Evolutionary conservation across 306 rosid species (phyloP).

Genomic region (Coriaria nepalensis): DNA sequence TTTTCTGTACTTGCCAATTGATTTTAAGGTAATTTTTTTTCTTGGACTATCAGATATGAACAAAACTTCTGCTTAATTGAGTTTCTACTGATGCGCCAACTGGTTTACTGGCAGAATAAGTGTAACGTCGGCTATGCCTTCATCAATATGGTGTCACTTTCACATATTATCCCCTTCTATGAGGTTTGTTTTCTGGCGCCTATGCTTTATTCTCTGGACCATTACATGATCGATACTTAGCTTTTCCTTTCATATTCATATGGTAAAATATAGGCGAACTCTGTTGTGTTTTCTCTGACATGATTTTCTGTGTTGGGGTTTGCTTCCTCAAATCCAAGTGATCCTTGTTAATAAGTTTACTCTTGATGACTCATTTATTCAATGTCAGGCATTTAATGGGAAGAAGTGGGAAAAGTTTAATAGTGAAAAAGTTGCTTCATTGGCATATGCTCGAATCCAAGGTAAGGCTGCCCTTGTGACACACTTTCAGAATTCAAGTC

Average conservation of each 20-base stretch:
- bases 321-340: no score
- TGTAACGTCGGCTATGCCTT: conserved; percentile 97
- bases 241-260: no score
- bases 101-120: conserved; percentile 58
- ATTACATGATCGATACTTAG: neutral
- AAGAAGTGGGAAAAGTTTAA: conserved; percentile 94
- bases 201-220: conserved; percentile 1
- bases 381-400: conserved; percentile 67
- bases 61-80: conserved; percentile 3
- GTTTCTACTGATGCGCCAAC: conserved; percentile 13
- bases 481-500: conserved; percentile 88
- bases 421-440: conserved; percentile 83
- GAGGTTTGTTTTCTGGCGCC: conserved; percentile 36
- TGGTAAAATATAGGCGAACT: no score
- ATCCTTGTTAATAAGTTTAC: no score
- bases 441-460: conserved; percentile 89
- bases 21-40: conserved; percentile 55
- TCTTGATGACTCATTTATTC: neutral
- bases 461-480: conserved; percentile 87
- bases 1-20: conserved; percentile 83
- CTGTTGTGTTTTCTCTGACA: no score
- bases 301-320: no score
- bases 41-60: conserved; percentile 5
- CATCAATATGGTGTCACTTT: conserved; percentile 91
- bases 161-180: conserved; percentile 61